Percentiles rank a stretch among this genome's conserved stretches.
Evolutionary conservation across 2,329 filamentous ascomycete species (phyloP).

Genomic region (Cordyceps tenuipes): DNA sequence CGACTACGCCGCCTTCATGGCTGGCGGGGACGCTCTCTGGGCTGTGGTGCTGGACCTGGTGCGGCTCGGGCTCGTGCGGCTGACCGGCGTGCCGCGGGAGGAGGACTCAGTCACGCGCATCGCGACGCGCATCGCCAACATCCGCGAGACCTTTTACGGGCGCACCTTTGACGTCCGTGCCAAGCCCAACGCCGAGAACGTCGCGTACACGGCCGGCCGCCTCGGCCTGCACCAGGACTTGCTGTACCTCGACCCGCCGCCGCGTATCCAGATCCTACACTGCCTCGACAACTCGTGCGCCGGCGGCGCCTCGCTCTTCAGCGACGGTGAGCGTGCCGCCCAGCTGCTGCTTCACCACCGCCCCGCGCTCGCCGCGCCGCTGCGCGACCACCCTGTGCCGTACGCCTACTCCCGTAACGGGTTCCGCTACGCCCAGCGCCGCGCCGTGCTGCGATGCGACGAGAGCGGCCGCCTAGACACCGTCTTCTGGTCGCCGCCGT

Average conservation of each 20-base stretch:
- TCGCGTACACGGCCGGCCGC: slow-evolving; percentile 77
- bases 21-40: slow-evolving; percentile 42
- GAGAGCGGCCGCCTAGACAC: slow-evolving; percentile 17
- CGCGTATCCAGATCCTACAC: slow-evolving; percentile 80
- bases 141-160: slow-evolving; percentile 88
- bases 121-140: slow-evolving; percentile 62
- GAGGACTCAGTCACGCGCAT: slow-evolving; percentile 59
- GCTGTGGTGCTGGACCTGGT: slow-evolving; percentile 54
- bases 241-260: slow-evolving; percentile 72
- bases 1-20: slow-evolving; percentile 65
- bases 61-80: slow-evolving; percentile 64
- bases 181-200: slow-evolving; percentile 77
- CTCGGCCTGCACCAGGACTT: slow-evolving; percentile 92
- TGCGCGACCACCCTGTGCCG: slow-evolving; percentile 40
- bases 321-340: slow-evolving; percentile 60
- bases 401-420: slow-evolving; percentile 64
- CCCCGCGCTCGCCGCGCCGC: slow-evolving; percentile 16
- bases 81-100: slow-evolving; percentile 63
- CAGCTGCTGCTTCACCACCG: slow-evolving; percentile 19
- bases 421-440: slow-evolving; percentile 51
- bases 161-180: slow-evolving; percentile 82
- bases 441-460: slow-evolving; percentile 42
- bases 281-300: slow-evolving; percentile 72
- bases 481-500: slow-evolving; percentile 65
- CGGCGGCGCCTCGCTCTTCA: slow-evolving; percentile 82